These are phyloP conservation scores for Ligustrum vulgare DNA, from an alignment of 257 asterid species.

Conservation along the genomic window DNA sequence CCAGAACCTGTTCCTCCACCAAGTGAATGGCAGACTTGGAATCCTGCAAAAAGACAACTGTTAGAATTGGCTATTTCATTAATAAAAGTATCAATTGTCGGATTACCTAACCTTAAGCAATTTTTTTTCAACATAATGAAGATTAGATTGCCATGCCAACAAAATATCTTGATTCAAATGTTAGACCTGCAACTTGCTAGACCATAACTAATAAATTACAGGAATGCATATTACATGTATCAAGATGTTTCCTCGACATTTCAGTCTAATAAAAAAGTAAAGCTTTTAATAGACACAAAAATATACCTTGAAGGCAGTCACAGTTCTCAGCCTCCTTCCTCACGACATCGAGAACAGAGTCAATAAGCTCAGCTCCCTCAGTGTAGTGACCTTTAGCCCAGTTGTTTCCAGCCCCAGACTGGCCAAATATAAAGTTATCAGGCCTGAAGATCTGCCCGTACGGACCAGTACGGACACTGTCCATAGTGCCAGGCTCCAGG, in stretches of 20 bases:
- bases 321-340: conserved; percentile 86
- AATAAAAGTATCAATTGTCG: too few relatives aligned
- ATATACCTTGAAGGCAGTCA: conserved; percentile 82
- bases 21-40: conserved; percentile 82
- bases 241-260: neutral
- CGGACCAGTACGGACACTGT: conserved; percentile 86
- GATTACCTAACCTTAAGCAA: too few relatives aligned
- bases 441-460: conserved; percentile 87
- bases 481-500: conserved; percentile 96
- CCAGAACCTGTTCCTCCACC: conserved; percentile 96
- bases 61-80: neutral
- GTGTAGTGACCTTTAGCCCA: conserved; percentile 91
- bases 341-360: conserved; percentile 82
- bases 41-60: conserved; percentile 40
- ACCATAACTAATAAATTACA: neutral
- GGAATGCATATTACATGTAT: neutral
- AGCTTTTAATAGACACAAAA: neutral
- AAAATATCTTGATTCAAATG: neutral
- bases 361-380: conserved; percentile 88
- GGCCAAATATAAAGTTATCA: conserved; percentile 78
- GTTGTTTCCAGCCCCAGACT: conserved; percentile 89
- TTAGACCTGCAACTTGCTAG: neutral
- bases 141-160: neutral
- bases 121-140: too few relatives aligned
- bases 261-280: neutral